Percentiles rank a stretch among this genome's conserved stretches.
These are phyloP conservation scores for Rhizopogon vinicolor DNA, from an alignment of 768 basidiomycete species.

Conservation along the genomic window DNA sequence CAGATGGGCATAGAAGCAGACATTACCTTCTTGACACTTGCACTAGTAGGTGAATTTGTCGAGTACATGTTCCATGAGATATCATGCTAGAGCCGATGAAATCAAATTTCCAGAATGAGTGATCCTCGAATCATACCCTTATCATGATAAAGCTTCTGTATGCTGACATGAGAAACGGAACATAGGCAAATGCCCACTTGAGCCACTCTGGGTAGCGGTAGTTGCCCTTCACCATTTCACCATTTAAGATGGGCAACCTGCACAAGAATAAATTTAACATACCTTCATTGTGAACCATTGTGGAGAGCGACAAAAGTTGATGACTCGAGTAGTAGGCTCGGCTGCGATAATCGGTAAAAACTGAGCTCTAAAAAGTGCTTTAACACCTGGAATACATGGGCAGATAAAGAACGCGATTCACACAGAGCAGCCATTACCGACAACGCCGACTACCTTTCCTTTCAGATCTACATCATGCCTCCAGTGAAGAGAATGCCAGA, in stretches of 20 bases:
- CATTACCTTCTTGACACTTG: conserved; percentile 29
- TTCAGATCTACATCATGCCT: conserved; percentile 45
- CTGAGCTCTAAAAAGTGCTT: conserved; percentile 43
- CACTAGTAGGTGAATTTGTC: conserved; percentile 28
- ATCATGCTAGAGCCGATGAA: conserved; percentile 3
- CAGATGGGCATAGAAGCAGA: background rate
- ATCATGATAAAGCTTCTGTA: conserved; percentile 48
- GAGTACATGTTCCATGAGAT: conserved; percentile 33
- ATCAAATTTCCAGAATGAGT: background rate
- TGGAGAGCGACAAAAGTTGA: conserved; percentile 58
- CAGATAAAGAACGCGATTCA: conserved; percentile 25
- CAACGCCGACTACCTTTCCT: conserved; percentile 53
- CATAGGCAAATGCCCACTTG: conserved; percentile 47
- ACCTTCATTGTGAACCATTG: conserved; percentile 54
- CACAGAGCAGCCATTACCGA: conserved; percentile 63
- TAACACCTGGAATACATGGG: conserved; percentile 3
- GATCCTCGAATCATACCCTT: conserved; percentile 26
- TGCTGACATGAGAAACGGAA: conserved; percentile 42
- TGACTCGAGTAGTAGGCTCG: conserved; percentile 44
- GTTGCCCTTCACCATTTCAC: conserved; percentile 27
- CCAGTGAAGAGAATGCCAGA: conserved; percentile 58
- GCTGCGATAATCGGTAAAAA: conserved; percentile 49
- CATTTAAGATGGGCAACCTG: background rate
- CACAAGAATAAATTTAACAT: conserved; percentile 12
- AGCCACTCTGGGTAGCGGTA: conserved; percentile 36